Base-by-base conservation (phyloP, 129 eudicot species). In the Pittosporum tobira region DNA sequence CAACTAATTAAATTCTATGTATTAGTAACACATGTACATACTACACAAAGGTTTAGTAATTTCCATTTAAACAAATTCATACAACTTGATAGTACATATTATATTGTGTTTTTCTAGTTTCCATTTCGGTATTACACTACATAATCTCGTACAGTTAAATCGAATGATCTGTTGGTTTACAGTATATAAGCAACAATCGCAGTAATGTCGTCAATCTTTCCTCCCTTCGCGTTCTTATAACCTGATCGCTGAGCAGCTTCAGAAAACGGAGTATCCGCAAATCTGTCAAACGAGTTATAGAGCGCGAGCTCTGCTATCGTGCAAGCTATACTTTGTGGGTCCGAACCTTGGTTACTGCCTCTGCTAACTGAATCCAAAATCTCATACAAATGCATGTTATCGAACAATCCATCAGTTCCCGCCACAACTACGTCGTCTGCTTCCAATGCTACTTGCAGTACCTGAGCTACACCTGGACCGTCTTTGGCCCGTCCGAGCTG, bases 391-490 rank as follows among this genome's bases (percentile, higher is more conserved):
- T 22, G 34, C 65, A 73, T 51, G 27, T 75, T 75, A 49, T 75
- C 80, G n/a, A 68, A 69, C 53, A 75, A 34, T 1, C 80, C 80
- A 63, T 75, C 80, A 1, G 80, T 75, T 13, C 75, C 80, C 1
- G 43, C 67, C 10, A 75, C 59, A 9, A 75, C 16, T 0, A 75
- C 21, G 28, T 75, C 80, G 3, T 67, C 75, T 15, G 12, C n/a
- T 34, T 49, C 36, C 21, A 69, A 34, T 3, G 2, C 5, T 2
- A 62, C 40, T 18, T 36, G 29, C 2, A 47, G 7, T 36, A 42
- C 54, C 56, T 47, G 27, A 3, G 71, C 71, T 6, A 34, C 26
- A 14, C 56, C 37, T 4, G 75, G 74, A 44, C 2, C 2, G 43
- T 48, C 66, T 6, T 3, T 6, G 12, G 21, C 45, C 8, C 19